Percentiles rank a stretch among this genome's conserved stretches.
Evolutionary conservation across 176 grass and related monocot genomes (phyloP).

Genomic region (Ananas comosus): DNA sequence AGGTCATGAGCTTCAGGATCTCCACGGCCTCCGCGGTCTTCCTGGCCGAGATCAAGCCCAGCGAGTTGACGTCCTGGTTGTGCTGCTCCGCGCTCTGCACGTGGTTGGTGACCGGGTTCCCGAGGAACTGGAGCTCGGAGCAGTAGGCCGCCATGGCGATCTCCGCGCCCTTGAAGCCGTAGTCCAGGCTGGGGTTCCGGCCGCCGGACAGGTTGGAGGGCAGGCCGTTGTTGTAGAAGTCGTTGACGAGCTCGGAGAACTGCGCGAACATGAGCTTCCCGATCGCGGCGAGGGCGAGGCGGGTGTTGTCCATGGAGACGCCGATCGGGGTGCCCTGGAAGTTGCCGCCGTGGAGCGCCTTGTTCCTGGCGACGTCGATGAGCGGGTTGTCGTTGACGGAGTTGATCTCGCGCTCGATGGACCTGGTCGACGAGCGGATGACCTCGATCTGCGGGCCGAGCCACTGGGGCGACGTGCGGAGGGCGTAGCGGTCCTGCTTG

Average conservation of each 20-base stretch:
- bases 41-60: slow-evolving; percentile 80
- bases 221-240: slow-evolving; percentile 95
- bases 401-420: slow-evolving; percentile 97
- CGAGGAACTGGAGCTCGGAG: slow-evolving; percentile 90
- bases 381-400: slow-evolving; percentile 97
- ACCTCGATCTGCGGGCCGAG: slow-evolving; percentile 91
- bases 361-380: slow-evolving; percentile 72
- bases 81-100: slow-evolving; percentile 98
- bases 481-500: slow-evolving; percentile 89
- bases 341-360: slow-evolving; percentile 85
- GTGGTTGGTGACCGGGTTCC: slow-evolving; percentile 89
- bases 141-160: slow-evolving; percentile 96
- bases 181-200: slow-evolving; percentile 87
- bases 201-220: slow-evolving; percentile 83
- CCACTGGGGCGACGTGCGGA: slow-evolving; percentile 92
- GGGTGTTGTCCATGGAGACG: slow-evolving; percentile 95
- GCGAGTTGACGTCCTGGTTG: slow-evolving; percentile 95
- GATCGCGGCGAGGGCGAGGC: slow-evolving; percentile 68
- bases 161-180: slow-evolving; percentile 89
- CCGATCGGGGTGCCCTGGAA: slow-evolving; percentile 94
- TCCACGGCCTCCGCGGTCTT: slow-evolving; percentile 88
- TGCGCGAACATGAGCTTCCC: slow-evolving; percentile 96
- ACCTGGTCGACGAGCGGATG: slow-evolving; percentile 78
- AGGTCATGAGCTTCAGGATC: slow-evolving; percentile 81
- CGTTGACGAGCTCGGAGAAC: slow-evolving; percentile 89